Conservation (phyloP, 1,139 yeast species). For the Taphrina deformans region DNA sequence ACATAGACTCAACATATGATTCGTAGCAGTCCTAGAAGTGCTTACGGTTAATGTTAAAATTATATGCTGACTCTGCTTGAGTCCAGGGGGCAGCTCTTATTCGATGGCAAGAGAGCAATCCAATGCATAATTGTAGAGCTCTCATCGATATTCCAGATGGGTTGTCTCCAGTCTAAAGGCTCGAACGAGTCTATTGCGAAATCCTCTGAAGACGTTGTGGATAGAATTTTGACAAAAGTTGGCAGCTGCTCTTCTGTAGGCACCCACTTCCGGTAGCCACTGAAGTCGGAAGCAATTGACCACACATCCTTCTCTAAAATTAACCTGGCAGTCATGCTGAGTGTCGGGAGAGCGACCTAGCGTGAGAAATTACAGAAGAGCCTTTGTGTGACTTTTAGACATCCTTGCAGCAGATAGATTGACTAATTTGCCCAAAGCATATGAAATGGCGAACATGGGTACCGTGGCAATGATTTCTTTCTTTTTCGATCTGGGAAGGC, state of each 20-base stretch:
- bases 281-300: neutral
- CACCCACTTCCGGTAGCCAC: neutral
- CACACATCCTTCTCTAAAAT: neutral
- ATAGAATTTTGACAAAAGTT: neutral
- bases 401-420: neutral
- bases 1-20: neutral
- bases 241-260: neutral
- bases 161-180: too few relatives aligned
- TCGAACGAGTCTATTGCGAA: too few relatives aligned
- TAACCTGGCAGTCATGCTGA: neutral
- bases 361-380: neutral
- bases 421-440: neutral
- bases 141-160: too few relatives aligned
- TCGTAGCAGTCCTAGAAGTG: neutral
- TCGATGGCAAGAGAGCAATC: neutral
- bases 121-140: neutral
- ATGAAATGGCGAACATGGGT: neutral
- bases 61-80: slow-evolving; percentile 20
- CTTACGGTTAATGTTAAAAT: slow-evolving; percentile 27
- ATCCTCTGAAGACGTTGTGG: too few relatives aligned
- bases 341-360: neutral
- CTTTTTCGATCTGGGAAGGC: too few relatives aligned
- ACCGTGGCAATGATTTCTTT: too few relatives aligned
- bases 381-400: slow-evolving; percentile 6
- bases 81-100: slow-evolving; percentile 17